phyloP scores from a whole-genome alignment of 2,329 filamentous ascomycete genomes.

The Colletotrichum lupini region DNA sequence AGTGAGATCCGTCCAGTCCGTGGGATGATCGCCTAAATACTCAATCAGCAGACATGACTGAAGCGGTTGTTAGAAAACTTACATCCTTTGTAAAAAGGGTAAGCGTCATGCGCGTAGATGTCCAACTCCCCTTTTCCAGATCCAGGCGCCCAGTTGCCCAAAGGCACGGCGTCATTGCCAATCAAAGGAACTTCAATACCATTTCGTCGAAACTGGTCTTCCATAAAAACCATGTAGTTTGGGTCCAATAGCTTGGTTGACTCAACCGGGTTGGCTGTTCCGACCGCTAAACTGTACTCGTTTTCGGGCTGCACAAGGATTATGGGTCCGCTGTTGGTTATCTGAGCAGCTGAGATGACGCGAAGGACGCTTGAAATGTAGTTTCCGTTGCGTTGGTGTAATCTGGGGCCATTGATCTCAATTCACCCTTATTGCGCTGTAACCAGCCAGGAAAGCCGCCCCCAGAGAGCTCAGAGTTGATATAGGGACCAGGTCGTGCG shows the following conservation, averaged over 20 bases:
- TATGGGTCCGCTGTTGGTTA: slow-evolving; percentile 79
- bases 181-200: slow-evolving; percentile 78
- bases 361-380: slow-evolving; percentile 68
- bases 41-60: too few relatives aligned
- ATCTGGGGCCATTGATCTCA: slow-evolving; percentile 66
- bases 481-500: slow-evolving; percentile 73
- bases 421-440: slow-evolving; percentile 66
- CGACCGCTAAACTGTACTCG: slow-evolving; percentile 62
- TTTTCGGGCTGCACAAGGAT: slow-evolving; percentile 80
- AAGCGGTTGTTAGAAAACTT: slow-evolving; percentile 34
- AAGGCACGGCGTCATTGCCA: slow-evolving; percentile 70
- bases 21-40: slow-evolving; percentile 43
- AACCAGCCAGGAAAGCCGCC: slow-evolving; percentile 82
- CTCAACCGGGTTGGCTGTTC: not conserved
- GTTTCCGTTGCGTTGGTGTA: slow-evolving; percentile 72
- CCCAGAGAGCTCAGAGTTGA: slow-evolving; percentile 76
- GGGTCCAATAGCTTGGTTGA: slow-evolving; percentile 64
- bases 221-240: slow-evolving; percentile 74
- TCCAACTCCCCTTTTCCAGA: slow-evolving; percentile 44
- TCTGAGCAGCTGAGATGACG: slow-evolving; percentile 75
- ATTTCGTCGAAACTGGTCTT: slow-evolving; percentile 69
- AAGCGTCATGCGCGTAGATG: slow-evolving; percentile 59
- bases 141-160: slow-evolving; percentile 36
- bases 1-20: slow-evolving; percentile 65
- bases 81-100: slow-evolving; percentile 58